These are phyloP conservation scores for Talinum fruticosum DNA, from an alignment of 148 eudicot species.

Conservation along the genomic window DNA sequence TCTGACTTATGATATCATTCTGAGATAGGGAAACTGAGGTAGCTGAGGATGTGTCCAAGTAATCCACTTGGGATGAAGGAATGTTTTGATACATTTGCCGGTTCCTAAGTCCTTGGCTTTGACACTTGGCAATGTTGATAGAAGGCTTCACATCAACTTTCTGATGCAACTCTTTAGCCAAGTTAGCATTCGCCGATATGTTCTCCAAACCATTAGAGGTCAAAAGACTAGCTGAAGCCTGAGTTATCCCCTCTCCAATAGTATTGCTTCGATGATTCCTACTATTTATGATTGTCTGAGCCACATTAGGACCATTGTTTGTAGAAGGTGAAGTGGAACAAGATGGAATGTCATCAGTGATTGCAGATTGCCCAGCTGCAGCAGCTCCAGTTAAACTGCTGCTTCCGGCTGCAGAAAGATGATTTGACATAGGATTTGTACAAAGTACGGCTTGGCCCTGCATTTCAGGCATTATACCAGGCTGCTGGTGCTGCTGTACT, in stretches of 20 bases:
- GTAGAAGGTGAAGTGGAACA: conserved; percentile 88
- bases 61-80: conserved; percentile 62
- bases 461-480: conserved; percentile 39
- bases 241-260: conserved; percentile 47
- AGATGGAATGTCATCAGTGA: conserved; percentile 75
- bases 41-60: conserved; percentile 86
- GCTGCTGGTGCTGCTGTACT: conserved; percentile 48
- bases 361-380: conserved; percentile 52
- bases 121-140: conserved; percentile 50
- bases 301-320: conserved; percentile 49
- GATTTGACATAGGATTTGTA: conserved; percentile 38
- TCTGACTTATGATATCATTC: conserved; percentile 50
- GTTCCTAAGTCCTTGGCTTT: conserved; percentile 50
- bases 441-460: conserved; percentile 40
- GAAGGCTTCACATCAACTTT: conserved; percentile 63
- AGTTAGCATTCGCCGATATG: conserved; percentile 38
- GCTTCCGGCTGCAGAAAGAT: conserved; percentile 45
- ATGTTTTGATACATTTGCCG: conserved; percentile 48
- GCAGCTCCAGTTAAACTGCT: conserved; percentile 47
- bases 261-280: conserved; percentile 36
- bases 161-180: conserved; percentile 48
- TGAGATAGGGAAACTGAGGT: conserved; percentile 73
- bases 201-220: conserved; percentile 53
- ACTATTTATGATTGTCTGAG: conserved; percentile 41
- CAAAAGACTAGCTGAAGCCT: conserved; percentile 38